phyloP scores from a whole-genome alignment of 441 rosid species.

The Adansonia grandidieri region DNA sequence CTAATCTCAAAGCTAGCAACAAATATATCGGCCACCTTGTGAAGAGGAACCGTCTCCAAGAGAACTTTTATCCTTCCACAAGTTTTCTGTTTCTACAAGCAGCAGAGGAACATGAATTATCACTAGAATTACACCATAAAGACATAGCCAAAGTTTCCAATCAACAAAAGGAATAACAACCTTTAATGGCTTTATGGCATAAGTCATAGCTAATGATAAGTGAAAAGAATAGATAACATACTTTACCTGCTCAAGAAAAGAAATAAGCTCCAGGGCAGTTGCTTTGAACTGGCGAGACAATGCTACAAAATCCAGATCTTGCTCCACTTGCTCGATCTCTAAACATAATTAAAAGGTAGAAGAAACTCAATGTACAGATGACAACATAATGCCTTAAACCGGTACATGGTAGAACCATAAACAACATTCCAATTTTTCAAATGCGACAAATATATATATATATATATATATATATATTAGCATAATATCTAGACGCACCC shows the following conservation, averaged over 20 bases:
- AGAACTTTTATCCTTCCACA: conserved; percentile 95
- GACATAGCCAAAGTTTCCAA: conserved; percentile 1
- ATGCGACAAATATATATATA: background rate
- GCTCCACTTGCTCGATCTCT: conserved; percentile 96
- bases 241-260: conserved; percentile 90
- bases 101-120: conserved; percentile 27
- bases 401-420: too few species aligned
- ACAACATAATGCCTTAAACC: conserved; percentile 16
- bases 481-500: background rate
- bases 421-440: background rate
- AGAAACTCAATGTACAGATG: conserved; percentile 34
- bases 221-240: background rate
- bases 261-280: conserved; percentile 93
- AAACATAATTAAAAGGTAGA: conserved; percentile 36
- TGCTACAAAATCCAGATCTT: conserved; percentile 79
- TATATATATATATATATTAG: background rate
- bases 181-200: background rate
- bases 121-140: conserved; percentile 10
- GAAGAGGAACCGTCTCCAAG: conserved; percentile 94
- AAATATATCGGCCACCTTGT: conserved; percentile 98
- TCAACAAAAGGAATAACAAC: conserved; percentile 19
- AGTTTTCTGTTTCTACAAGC: conserved; percentile 83
- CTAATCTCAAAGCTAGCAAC: conserved; percentile 99
- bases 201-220: conserved; percentile 1
- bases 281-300: conserved; percentile 93